Base-by-base conservation (phyloP, 2,329 filamentous ascomycete genomes). In the Colletotrichum musae region DNA sequence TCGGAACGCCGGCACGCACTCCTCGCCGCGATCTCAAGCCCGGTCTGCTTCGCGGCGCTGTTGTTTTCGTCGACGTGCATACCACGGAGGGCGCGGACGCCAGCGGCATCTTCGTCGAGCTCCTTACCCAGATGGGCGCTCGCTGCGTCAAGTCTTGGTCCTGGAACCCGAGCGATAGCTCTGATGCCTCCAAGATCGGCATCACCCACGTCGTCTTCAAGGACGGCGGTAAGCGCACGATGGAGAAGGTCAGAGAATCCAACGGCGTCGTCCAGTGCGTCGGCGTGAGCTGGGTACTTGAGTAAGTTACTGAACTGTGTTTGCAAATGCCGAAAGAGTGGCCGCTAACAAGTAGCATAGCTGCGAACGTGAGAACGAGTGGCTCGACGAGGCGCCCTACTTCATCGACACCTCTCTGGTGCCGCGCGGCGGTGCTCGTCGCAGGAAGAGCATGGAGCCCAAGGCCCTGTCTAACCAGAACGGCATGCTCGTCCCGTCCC, bases 161-260 rank as follows among this genome's bases (percentile, higher is more conserved):
- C 52, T 95, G 93, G 91, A 92, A 91, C 75, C 89, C 89, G 6
- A 80, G 68, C 61, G 73, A 76, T 3, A 73, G 74, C 26, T 75
- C 76, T 6, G 78, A 79, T 15, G 77, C 79, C 50, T 77, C 78
- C 57, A 92, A 90, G 77, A 83, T 94, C 68, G 92, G 91, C 5
- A 93, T 97, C 74, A 97, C 94, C 0, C 94, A 97, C 76, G 93
- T 97, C 7, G 89, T 97, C 6, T 97, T 91, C 84, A 97, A 97
- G 79, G 94, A 97, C 76, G 94, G 94, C 53, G 91, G 91, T 50
- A 91, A 92, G 75, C 86, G 91, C 28, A 97, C 94, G 0, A 81
- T 97, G 72, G 92, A 97, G 77, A 97, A 94, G 80, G 92, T 95
- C 6, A 86, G 90, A 66, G 88, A 92, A 74, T 91, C 89, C 47